Percentiles rank a stretch among this genome's conserved stretches.
Conservation (phyloP, 139 green algal species). For the Tetratostichococcus sp. region DNA sequence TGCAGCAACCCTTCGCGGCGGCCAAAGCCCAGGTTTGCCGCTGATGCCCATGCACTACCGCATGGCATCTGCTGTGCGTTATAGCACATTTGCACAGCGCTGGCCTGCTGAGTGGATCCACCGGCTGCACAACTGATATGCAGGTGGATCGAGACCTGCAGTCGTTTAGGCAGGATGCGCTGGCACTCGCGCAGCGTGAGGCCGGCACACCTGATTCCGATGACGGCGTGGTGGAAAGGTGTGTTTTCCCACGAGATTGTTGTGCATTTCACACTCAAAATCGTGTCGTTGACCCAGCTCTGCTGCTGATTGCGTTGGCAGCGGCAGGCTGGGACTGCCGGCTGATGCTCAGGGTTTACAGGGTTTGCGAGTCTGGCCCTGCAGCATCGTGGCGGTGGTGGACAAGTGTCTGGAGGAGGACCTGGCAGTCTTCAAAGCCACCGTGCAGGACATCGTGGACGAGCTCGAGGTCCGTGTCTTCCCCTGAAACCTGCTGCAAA, state of each 20-base stretch:
- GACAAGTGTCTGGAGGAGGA: conserved; percentile 57
- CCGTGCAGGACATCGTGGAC: conserved; percentile 59
- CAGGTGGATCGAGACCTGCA: conserved; percentile 38
- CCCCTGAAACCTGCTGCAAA: neutral
- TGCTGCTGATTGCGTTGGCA: no score
- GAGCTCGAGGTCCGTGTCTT: conserved; percentile 49
- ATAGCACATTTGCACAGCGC: no score
- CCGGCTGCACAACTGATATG: no score
- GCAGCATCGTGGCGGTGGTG: conserved; percentile 38
- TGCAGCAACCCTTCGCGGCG: conserved; percentile 28
- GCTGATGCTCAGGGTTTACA: no score
- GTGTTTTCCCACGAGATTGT: neutral
- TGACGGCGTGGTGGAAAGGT: conserved; percentile 22
- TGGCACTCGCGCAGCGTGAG: neutral
- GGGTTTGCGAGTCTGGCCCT: neutral
- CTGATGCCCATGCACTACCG: no score
- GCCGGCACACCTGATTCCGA: conserved; percentile 1
- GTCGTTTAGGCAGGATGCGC: conserved; percentile 28
- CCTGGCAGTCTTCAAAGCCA: conserved; percentile 51
- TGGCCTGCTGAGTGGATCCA: no score
- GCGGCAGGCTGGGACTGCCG: no score
- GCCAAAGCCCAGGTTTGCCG: conserved; percentile 40
- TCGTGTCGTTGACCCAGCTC: no score
- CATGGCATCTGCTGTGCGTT: neutral
- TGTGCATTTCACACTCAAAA: no score